phyloP scores from a whole-genome alignment of 441 rosid species.

The Omphalea diandra region DNA sequence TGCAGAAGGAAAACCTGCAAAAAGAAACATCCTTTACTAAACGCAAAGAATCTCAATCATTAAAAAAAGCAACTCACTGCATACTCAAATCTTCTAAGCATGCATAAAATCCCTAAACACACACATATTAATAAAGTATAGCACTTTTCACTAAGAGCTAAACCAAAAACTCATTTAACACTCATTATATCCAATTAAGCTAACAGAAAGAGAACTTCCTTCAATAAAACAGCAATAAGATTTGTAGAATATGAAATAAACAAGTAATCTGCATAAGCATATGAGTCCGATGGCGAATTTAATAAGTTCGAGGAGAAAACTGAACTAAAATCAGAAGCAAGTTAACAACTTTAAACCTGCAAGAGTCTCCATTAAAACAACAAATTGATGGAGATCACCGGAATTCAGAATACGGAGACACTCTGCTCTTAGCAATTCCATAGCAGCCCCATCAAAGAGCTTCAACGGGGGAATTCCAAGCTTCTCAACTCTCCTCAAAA shows the following conservation, averaged over 20 bases:
- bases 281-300: too few relatives aligned
- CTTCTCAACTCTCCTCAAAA: conserved; percentile 48
- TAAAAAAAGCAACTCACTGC: conserved; percentile 8
- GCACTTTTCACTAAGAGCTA: too few relatives aligned
- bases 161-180: neutral
- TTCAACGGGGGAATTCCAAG: conserved; percentile 59
- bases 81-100: neutral
- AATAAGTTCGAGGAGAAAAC: neutral
- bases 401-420: conserved; percentile 51
- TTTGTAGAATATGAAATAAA: neutral
- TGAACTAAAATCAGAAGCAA: neutral
- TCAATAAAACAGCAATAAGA: neutral
- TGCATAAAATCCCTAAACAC: neutral
- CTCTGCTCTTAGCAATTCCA: conserved; percentile 49
- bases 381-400: conserved; percentile 49
- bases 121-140: too few relatives aligned
- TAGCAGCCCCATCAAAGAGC: conserved; percentile 41
- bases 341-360: conserved; percentile 49
- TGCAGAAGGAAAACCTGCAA: conserved; percentile 59
- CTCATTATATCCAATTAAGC: neutral
- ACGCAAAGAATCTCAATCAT: neutral
- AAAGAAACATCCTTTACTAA: conserved; percentile 25
- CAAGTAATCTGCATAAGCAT: neutral
- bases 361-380: conserved; percentile 69
- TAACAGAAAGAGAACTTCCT: neutral